Evolutionary conservation across 2,329 filamentous ascomycete genomes (phyloP).

Genomic region (Aspergillus cejpii): DNA sequence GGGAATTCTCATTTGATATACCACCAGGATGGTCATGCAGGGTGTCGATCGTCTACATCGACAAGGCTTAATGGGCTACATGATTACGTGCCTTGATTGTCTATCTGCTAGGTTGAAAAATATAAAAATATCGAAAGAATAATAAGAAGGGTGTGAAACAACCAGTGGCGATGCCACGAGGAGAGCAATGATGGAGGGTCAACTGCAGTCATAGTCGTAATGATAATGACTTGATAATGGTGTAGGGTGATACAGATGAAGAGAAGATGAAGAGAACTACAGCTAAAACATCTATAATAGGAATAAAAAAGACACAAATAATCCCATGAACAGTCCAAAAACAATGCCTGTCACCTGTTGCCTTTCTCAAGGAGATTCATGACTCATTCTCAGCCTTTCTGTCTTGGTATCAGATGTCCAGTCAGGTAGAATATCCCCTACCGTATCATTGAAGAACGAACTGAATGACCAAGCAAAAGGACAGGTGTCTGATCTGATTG

Average conservation of each 20-base stretch:
- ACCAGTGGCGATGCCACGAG: neutral
- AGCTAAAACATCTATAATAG: no score
- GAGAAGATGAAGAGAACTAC: neutral
- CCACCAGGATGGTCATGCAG: slow-evolving; percentile 42
- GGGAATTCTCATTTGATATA: slow-evolving; percentile 43
- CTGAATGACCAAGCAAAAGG: slow-evolving; percentile 17
- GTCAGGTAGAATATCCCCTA: no score
- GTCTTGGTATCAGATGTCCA: slow-evolving; percentile 17
- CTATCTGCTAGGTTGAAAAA: slow-evolving; percentile 7
- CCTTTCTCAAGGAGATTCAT: slow-evolving; percentile 14
- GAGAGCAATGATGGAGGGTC: slow-evolving; percentile 9
- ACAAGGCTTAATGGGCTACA: slow-evolving; percentile 32
- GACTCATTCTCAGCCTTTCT: slow-evolving; percentile 19
- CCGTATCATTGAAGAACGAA: neutral
- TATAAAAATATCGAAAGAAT: slow-evolving; percentile 8
- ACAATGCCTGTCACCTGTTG: slow-evolving; percentile 24
- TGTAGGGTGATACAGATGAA: slow-evolving; percentile 19
- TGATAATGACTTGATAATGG: neutral
- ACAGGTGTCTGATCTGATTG: slow-evolving; percentile 3
- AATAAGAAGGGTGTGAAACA: slow-evolving; percentile 2
- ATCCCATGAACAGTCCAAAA: slow-evolving; percentile 24
- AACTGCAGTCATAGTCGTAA: slow-evolving; percentile 1
- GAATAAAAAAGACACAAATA: no score
- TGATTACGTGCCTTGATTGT: slow-evolving; percentile 22
- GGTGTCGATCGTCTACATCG: slow-evolving; percentile 38